Evolutionary conservation across 192 early-diverging fungal species (phyloP), one percentile per base, ranked within the genome.

Genomic region (Podila minutissima): DNA sequence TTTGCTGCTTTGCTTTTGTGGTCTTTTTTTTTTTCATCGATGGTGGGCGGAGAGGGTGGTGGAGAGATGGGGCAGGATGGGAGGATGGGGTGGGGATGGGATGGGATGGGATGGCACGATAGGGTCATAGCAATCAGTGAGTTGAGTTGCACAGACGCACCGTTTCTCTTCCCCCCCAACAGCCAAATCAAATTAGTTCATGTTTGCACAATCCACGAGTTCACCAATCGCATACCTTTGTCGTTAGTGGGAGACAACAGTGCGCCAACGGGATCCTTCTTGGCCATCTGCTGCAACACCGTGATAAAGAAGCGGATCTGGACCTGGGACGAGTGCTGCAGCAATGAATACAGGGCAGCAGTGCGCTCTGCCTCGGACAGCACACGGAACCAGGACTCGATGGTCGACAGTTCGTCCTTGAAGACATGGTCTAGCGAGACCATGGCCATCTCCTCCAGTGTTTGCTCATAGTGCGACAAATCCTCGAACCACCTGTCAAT

Each of bases 291-390:
- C 84, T 96, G 94, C 69, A 98, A 82, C 2, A 97, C 95, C 6
- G 95, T 95, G 64, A 96, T 95, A 59, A 98, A 94, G 74, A 98
- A 99, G 32, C 96, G 91, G 68, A 96, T 92, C 86, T 99, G 97
- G 62, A 98, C 92, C 64, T 90, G 94, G 20, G 93, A 94, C 12
- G 94, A 91, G 84, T 95, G 91, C 83, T 97, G 96, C 63, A 99
- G 86, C 37, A 99, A 89, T 49, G 92, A 91, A 86, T 97, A 97
- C 68, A 99, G 89, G 26, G 95, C 92, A n/a, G 95, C 91, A 19
- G 96, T 97, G 32, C 95, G 86, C 85, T 99, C 97, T 31, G 94
- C 90, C 72, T 99, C 96, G 4, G 92, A 89, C 60, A 97, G 86
- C 35, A 96, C 93, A 8, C 89, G 88, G 83, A 99, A 96, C 97